These are phyloP conservation scores for Penicillium corylophilum DNA, from an alignment of 2,329 filamentous ascomycete genomes.

Conservation along the genomic window DNA sequence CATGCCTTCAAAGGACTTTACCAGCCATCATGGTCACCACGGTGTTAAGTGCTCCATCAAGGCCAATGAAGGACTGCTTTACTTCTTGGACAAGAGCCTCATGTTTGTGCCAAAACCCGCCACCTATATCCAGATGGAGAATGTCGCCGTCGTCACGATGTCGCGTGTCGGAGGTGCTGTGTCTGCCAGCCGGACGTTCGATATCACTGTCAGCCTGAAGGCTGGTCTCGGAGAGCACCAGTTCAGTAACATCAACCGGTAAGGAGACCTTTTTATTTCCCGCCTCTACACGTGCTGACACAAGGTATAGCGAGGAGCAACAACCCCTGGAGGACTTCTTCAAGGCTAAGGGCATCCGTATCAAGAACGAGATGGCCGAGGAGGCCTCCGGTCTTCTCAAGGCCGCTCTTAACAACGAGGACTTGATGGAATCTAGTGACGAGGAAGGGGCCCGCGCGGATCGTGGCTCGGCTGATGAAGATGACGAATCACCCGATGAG, in stretches of 20 bases:
- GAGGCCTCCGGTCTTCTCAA: constrained; percentile 70
- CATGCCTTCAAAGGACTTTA: constrained; percentile 89
- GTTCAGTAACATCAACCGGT: constrained; percentile 98
- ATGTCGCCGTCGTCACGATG: constrained; percentile 88
- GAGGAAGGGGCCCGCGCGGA: constrained; percentile 72
- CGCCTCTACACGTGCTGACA: constrained; percentile 23
- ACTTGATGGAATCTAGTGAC: constrained; percentile 77
- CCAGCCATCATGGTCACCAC: constrained; percentile 86
- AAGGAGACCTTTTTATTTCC: constrained; percentile 18
- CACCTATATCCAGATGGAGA: constrained; percentile 94
- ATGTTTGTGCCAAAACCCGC: constrained; percentile 99
- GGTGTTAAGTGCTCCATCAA: constrained; percentile 99
- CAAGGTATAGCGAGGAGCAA: constrained; percentile 70
- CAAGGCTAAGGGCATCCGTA: constrained; percentile 88
- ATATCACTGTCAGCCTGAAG: constrained; percentile 92
- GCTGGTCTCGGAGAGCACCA: constrained; percentile 82
- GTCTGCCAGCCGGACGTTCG: constrained; percentile 91
- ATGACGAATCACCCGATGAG: constrained; percentile 92
- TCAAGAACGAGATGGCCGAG: constrained; percentile 98
- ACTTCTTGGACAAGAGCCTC: constrained; percentile 96
- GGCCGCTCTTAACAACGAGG: constrained; percentile 79
- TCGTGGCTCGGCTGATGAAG: constrained; percentile 90
- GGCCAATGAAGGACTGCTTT: constrained; percentile 94
- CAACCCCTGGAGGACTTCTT: constrained; percentile 97
- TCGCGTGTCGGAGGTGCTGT: constrained; percentile 92